Evolutionary conservation across 2,329 filamentous ascomycete genomes (phyloP), one percentile per base, ranked within the genome.

Genomic region (Periconia macrospinosa): DNA sequence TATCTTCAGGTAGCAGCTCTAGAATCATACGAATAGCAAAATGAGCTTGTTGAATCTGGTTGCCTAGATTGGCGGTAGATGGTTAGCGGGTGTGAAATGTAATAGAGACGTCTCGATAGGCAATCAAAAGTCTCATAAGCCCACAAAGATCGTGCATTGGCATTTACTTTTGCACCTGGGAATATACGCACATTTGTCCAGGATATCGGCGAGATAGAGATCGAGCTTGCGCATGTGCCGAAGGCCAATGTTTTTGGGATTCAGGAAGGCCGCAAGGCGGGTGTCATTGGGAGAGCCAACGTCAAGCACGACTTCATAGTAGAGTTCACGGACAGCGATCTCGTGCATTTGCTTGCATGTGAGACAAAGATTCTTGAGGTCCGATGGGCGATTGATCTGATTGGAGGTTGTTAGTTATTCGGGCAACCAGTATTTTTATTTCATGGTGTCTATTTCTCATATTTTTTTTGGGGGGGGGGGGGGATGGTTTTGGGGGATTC

Each of bases 21-120:
- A 81, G 54, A 17, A 81, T 72, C 74, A 81, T 78, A 43, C 78
- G 75, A 18, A 77, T 75, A 0, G 76, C 75, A 50, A 81, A 78
- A 50, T 78, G 71, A 40, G 78, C 78, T 56, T 78, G 77, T 50
- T 76, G 71, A 49, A 76, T 55, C 61, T 76, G 73, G 17, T 77
- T 76, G 62, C 23, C 23, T 27, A 27, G 8, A 27, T 27, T 5
- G 3, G 5, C 23, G 8, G 23, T 27, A 27, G 23, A 27, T 27
- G 8, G 8, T 27, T 27, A 27, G 23, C 23, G 23, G 8, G 3
- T 27, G 23, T 27, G 5, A 3, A 27, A 27, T 27, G 5, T 27
- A 3, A 27, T 27, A 27, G 23, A 27, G 23, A 27, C 23, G 23
- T 27, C 23, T 27, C 23, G 23, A 8, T 27, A 27, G 23, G 23